Base-by-base conservation (phyloP, 306 rosid species). In the Ammopiptanthus mongolicus region DNA sequence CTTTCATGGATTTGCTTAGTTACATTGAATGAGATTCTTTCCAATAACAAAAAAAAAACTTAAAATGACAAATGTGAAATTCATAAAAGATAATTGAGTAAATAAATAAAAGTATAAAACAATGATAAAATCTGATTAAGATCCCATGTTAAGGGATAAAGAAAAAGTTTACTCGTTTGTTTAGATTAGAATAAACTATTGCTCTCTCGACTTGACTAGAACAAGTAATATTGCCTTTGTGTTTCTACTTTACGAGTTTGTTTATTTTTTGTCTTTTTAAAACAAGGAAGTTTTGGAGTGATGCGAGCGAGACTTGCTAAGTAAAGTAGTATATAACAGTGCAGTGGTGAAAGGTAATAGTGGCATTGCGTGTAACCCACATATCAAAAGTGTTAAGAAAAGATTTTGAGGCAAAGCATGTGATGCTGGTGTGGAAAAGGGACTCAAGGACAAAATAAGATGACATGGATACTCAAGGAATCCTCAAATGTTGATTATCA, bases 361-460 rank as follows among this genome's bases (percentile, higher is more conserved):
- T 68, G 75, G 62, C 62, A 68, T 68, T 77, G 61, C 75, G 81
- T 77, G 81, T 67, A 57, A 56, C 41, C 75, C 58, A 77, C 75
- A 29, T 56, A 67, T 68, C 19, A 22, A 77, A 77, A 31, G 21
- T 60, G 63, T 2, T 57, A 9, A 6, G 14, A 3, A 69, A 52
- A 10, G 11, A 47, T 7, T 18, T 47, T 34, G 56, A 11, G 4
- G 65, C 51, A 15, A 21, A 31, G 69, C 65, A 77, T 58, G 81
- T 33, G 70, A 68, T 44, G 81, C 33, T 68, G 81, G 57, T 18
- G 42, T 22, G 81, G 81, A 58, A 46, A 68, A 28, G 13, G 29
- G 52, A 5, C 0, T 66, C 12, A 5, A 15, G 19, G 41, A 68
- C 51, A 3, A 77, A 37, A 37, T 14, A 13, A 56, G 60, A 25